Evolutionary conservation across 805 yeast species (phyloP), one percentile per base, ranked within the genome.

Genomic region (Yarrowia osloensis): DNA sequence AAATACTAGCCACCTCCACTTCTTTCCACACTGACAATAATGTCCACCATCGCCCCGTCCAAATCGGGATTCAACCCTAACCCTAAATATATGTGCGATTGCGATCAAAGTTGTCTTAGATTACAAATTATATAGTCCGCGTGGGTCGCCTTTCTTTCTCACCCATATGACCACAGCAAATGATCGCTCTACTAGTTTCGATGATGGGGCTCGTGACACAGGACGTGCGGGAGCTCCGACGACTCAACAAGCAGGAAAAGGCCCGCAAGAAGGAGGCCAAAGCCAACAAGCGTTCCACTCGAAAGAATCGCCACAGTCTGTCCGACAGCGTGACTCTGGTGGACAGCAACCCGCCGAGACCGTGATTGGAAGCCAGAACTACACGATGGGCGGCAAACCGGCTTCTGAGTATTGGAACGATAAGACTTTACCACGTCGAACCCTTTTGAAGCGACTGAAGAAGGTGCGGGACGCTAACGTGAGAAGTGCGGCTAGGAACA

Each of bases 101-200:
- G n/a, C 37, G 24, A 49, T 49, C 54, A 49, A 50, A 19, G 55
- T 50, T 50, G 4, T 21, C 17, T 9, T n/a, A 8, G 11, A 15
- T 24, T 22, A 44, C 15, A n/a, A 21, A 15, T 15, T 44, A 44
- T 44, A 46, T 46, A 29, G 24, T 19, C 39, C 11, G 6, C 26
- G 21, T 29, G 22, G 13, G 3, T 11, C 50, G 6, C 28, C 39
- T 15, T 13, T 17, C 44, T 40, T 37, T 35, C 21, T 22, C 24
- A 2, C 22, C 29, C 5, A 6, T 15, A 52, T 11, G 22, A 21
- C 37, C 46, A 55, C 29, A 33, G 19, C 24, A 26, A 19, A 61
- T 61, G 66, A 44, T 61, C 15, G 66, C 66, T 21, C 54, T 61
- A 7, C 66, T 61, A 15, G 44, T 19, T 1, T 39, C 42, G n/a